Conservation (phyloP, 495 filamentous ascomycete genomes). For the Tuber borchii region DNA sequence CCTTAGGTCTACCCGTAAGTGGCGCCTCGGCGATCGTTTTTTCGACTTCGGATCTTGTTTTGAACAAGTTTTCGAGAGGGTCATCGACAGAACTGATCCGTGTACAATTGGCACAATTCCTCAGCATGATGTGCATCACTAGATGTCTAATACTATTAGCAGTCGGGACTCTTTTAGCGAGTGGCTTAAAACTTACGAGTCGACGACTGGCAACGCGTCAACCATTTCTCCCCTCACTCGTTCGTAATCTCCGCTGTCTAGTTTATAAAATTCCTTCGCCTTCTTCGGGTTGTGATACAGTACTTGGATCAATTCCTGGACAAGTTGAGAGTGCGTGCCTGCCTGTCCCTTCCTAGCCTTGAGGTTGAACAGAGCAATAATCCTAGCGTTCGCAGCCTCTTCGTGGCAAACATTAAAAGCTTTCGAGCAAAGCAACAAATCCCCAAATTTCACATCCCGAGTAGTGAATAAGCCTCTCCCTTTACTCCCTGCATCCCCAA, state of each 20-base stretch:
- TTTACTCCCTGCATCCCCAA: background rate
- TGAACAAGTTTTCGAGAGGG: too few relatives aligned
- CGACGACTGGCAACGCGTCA: conserved; percentile 16
- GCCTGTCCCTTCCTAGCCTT: background rate
- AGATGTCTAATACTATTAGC: conserved; percentile 7
- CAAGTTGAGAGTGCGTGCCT: conserved; percentile 1
- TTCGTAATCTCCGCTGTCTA: conserved; percentile 11
- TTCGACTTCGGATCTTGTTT: background rate
- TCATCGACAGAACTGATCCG: background rate
- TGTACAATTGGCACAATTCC: conserved; percentile 6
- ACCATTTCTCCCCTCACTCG: conserved; percentile 9
- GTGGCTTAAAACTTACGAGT: conserved; percentile 8
- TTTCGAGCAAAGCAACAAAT: conserved; percentile 21
- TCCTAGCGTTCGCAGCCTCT: background rate
- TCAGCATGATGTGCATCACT: background rate
- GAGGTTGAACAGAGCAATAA: background rate
- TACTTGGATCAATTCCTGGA: conserved; percentile 5
- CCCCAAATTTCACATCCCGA: conserved; percentile 22
- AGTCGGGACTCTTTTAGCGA: background rate
- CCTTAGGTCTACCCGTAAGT: background rate
- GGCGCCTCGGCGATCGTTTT: background rate
- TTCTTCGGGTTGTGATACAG: conserved; percentile 14
- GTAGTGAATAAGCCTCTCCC: conserved; percentile 27
- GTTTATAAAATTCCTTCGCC: conserved; percentile 7
- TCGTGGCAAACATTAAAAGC: conserved; percentile 18